Base-by-base conservation (phyloP, 2,329 filamentous ascomycete genomes). In the Diaporthe nobilis region DNA sequence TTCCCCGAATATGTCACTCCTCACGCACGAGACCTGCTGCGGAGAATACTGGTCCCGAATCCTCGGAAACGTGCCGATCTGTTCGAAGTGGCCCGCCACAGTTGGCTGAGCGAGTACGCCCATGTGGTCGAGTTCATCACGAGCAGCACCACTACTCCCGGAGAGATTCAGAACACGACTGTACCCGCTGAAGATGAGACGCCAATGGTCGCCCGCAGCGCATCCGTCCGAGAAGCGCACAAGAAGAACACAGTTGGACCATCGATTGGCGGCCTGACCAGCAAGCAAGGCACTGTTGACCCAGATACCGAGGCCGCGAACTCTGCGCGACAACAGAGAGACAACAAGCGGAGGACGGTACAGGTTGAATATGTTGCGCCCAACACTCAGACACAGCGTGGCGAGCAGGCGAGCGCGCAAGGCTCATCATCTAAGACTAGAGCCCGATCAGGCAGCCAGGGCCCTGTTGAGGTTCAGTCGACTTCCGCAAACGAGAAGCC, bases 1-100 rank as follows among this genome's bases (percentile, higher is more conserved):
- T 99, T 99, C 84, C 97, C 97, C 77, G 97, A 99, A 92, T 98
- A 98, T 83, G 97, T 99, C 79, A 98, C 97, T 10, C 97, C 97
- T 10, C 97, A 99, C 84, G 96, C 97, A 31, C 91, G 97, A 81
- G 97, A 99, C 84, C 90, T 99, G 0, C 88, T 99, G 63, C 93
- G 97, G 77, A 92, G 97, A 72, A 99, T 99, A 76, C 90, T 99
- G 58, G 97, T 99, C 0, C 96, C 97, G 8, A 97, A 98, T 83
- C 97, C 97, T 71, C 91, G 97, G 78, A 97, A 98, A 85, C 92
- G 97, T 82, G 97, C 97, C 68, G 97, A 99, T 83, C 87, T 99
- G 61, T 99, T 99, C 81, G 97, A 99, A 83, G 97, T 99, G 58
- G 97, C 97, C 63, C 92, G 97, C 71, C 97, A 99, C 85, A 99